Percentiles rank a stretch among this genome's conserved stretches.
phyloP scores from a whole-genome alignment of 2,329 filamentous ascomycete genomes.

The Botryotinia calthae region DNA sequence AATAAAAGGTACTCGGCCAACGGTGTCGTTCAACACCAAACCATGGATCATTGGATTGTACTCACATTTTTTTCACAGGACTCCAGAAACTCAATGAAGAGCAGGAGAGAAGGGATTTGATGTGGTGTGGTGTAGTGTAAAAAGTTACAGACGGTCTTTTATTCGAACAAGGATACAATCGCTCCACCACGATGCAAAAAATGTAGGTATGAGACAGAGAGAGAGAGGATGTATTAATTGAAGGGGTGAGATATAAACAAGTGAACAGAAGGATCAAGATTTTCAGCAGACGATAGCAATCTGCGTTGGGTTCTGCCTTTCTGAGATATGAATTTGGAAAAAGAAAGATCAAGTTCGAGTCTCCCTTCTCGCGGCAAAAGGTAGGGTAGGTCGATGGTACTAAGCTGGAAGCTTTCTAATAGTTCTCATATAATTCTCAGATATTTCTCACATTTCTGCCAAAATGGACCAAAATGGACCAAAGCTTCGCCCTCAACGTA shows the following conservation, averaged over 20 bases:
- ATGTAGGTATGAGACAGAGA: constrained; percentile 19
- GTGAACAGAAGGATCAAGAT: neutral
- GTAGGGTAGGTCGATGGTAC: neutral
- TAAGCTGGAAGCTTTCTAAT: constrained; percentile 1
- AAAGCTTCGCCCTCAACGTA: constrained; percentile 18
- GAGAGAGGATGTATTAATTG: neutral
- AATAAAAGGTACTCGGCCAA: neutral
- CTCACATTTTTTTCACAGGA: constrained; percentile 26
- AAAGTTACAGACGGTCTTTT: constrained; percentile 19
- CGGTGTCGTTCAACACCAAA: neutral
- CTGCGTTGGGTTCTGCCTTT: neutral
- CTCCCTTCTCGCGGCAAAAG: neutral
- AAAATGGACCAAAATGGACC: no score
- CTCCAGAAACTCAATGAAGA: constrained; percentile 41
- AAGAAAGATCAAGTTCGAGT: neutral
- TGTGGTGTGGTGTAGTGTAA: constrained; percentile 11
- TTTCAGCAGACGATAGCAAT: neutral
- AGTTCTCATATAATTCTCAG: neutral
- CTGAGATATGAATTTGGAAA: neutral
- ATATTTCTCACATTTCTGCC: neutral
- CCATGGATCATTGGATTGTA: neutral
- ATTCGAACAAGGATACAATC: constrained; percentile 15
- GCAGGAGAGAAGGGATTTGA: constrained; percentile 34
- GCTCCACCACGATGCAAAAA: constrained; percentile 22
- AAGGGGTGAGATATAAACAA: neutral